Conservation (phyloP, 2,329 filamentous ascomycete genomes). For the Huntiella abstrusa region DNA sequence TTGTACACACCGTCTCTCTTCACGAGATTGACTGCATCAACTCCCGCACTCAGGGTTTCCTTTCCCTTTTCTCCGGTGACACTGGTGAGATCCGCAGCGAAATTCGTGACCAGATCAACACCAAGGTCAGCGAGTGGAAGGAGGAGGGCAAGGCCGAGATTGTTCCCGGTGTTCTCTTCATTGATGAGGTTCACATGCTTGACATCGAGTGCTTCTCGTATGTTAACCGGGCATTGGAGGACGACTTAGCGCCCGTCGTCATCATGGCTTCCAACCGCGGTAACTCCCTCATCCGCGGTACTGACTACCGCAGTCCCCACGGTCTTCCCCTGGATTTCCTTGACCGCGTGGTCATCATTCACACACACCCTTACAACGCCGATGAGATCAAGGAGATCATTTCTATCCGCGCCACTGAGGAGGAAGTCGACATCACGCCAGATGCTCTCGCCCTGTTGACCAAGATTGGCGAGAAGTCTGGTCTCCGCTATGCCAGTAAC, state of each 20-base stretch:
- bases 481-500: slow-evolving; percentile 90
- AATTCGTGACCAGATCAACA: slow-evolving; percentile 97
- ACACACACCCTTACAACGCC: slow-evolving; percentile 63
- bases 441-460: slow-evolving; percentile 85
- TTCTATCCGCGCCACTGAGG: slow-evolving; percentile 79
- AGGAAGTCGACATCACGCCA: slow-evolving; percentile 79
- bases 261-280: slow-evolving; percentile 99
- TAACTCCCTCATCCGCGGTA: slow-evolving; percentile 77
- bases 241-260: slow-evolving; percentile 85
- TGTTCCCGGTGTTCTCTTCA: slow-evolving; percentile 89
- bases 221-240: slow-evolving; percentile 90
- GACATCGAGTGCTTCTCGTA: slow-evolving; percentile 99
- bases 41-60: slow-evolving; percentile 91
- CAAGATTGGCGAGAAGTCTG: slow-evolving; percentile 86
- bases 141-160: slow-evolving; percentile 98
- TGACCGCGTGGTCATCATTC: slow-evolving; percentile 89
- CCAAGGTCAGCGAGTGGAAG: slow-evolving; percentile 97
- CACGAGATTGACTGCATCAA: slow-evolving; percentile 99
- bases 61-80: slow-evolving; percentile 92
- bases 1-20: slow-evolving; percentile 87
- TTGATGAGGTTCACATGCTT: slow-evolving; percentile 98
- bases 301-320: slow-evolving; percentile 82
- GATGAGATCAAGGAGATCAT: slow-evolving; percentile 89
- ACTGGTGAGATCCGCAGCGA: slow-evolving; percentile 96
- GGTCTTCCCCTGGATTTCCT: slow-evolving; percentile 90